Evolutionary conservation across 2,329 filamentous ascomycete genomes (phyloP), one percentile per base, ranked within the genome.

Genomic region (Malbranchea zuffiana): DNA sequence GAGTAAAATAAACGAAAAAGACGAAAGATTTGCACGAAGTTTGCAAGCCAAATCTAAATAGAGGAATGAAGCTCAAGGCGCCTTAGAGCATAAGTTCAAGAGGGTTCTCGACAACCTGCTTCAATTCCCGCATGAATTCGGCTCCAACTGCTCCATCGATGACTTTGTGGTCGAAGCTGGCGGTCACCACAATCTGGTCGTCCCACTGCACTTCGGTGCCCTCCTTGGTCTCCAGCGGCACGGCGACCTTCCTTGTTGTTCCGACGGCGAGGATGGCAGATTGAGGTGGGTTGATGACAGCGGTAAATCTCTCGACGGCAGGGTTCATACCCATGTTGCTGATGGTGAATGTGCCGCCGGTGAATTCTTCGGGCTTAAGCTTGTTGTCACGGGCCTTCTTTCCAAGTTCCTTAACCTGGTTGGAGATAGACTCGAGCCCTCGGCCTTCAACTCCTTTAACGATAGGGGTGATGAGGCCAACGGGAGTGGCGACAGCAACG

Each of bases 261-360:
- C 92, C 90, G 42, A 98, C 83, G 38, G 90, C 88, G 46, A 98
- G 74, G 61, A 98, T 98, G 57, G 78, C 82, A 37, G 90, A 83
- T 71, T 98, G 92, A 37, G 90, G 90, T 49, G 92, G 90, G 77
- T 98, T 98, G 74, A 98, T 94, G 57, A 98, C 82, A 50, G 90
- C 90, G 35, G 90, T 96, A 69, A 98, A 98, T 61, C 87, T 78
- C 67, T 96, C 87, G 46, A 98, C 80, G 34, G 90, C 88, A 32
- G 79, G 59, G 75, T 98, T 98, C 90, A 98, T 98, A 65, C 90
- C 90, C 90, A 98, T 93, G 78, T 98, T 98, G 69, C 84, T 93
- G 67, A 98, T 96, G 63, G 88, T 95, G 68, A 98, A 94, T 61
- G 85, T 93, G 61, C 90, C 90, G 39, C 90, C 90, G 73, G 95